Evolutionary conservation across 768 basidiomycete species (phyloP).

Genomic region (Pulveroboletus ravenelii): DNA sequence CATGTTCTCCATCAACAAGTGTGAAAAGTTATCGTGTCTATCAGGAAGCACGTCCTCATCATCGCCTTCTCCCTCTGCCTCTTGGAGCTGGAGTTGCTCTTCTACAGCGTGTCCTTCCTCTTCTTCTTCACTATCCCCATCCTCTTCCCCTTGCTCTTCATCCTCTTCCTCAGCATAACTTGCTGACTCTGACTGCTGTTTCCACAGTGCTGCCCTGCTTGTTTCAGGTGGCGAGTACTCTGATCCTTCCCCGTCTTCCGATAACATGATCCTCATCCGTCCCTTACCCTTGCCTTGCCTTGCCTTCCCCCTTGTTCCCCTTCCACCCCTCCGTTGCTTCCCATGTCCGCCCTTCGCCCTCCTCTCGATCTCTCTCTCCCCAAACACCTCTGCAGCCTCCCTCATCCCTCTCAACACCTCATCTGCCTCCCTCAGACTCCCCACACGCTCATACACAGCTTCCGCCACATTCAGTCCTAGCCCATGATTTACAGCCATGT

Average conservation of each 20-base stretch:
- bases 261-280: background rate
- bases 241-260: conserved; percentile 10
- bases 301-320: background rate
- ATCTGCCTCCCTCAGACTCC: conserved; percentile 37
- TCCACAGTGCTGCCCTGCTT: conserved; percentile 27
- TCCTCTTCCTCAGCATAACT: background rate
- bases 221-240: conserved; percentile 29
- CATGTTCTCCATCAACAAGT: background rate
- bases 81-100: background rate
- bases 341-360: background rate
- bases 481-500: conserved; percentile 44
- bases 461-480: conserved; percentile 39
- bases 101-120: conserved; percentile 14
- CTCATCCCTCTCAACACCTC: conserved; percentile 36
- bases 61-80: no score
- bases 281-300: background rate
- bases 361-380: conserved; percentile 13
- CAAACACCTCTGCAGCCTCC: conserved; percentile 31
- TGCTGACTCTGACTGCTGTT: conserved; percentile 7
- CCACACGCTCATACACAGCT: conserved; percentile 32
- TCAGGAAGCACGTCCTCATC: background rate
- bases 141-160: background rate
- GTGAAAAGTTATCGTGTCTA: conserved; percentile 12
- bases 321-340: no score
- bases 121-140: background rate